phyloP scores from a whole-genome alignment of 305 asterid genomes.

The Andrographis paniculata region DNA sequence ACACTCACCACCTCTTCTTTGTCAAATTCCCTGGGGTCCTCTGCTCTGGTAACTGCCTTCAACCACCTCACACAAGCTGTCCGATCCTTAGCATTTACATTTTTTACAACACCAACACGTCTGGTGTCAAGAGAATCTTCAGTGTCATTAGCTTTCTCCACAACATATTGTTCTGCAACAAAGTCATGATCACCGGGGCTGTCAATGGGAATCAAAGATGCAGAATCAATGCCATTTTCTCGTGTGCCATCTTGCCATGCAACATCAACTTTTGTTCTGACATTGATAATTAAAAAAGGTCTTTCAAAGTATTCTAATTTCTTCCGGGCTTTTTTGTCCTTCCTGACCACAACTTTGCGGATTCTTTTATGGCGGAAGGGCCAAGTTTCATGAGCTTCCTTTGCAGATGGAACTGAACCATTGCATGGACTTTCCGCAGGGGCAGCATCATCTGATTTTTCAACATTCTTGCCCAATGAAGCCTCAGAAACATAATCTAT shows the following conservation, averaged over 20 bases:
- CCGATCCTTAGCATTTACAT: slow-evolving; percentile 82
- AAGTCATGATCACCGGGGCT: slow-evolving; percentile 97
- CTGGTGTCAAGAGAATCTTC: slow-evolving; percentile 53
- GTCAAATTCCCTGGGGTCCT: slow-evolving; percentile 83
- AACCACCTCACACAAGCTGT: slow-evolving; percentile 93
- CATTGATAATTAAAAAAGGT: slow-evolving; percentile 64
- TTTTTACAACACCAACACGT: slow-evolving; percentile 83
- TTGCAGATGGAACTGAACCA: slow-evolving; percentile 44
- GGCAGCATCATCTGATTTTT: slow-evolving; percentile 26
- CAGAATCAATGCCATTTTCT: slow-evolving; percentile 45
- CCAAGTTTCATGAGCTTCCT: slow-evolving; percentile 55
- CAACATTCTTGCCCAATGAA: slow-evolving; percentile 22
- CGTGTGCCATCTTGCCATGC: slow-evolving; percentile 91
- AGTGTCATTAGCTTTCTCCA: slow-evolving; percentile 79
- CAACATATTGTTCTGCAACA: slow-evolving; percentile 91
- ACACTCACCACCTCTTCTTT: slow-evolving; percentile 91
- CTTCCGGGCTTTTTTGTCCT: slow-evolving; percentile 74
- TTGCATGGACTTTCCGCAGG: slow-evolving; percentile 35
- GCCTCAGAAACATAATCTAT: slow-evolving; percentile 15
- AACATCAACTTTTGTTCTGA: slow-evolving; percentile 66
- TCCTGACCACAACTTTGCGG: slow-evolving; percentile 68
- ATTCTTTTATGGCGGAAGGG: slow-evolving; percentile 79
- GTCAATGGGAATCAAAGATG: slow-evolving; percentile 75
- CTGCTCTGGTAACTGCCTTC: slow-evolving; percentile 76
- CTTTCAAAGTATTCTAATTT: slow-evolving; percentile 80